phyloP scores from a whole-genome alignment of 2,329 filamentous ascomycete species.

The Penicillium sp. region DNA sequence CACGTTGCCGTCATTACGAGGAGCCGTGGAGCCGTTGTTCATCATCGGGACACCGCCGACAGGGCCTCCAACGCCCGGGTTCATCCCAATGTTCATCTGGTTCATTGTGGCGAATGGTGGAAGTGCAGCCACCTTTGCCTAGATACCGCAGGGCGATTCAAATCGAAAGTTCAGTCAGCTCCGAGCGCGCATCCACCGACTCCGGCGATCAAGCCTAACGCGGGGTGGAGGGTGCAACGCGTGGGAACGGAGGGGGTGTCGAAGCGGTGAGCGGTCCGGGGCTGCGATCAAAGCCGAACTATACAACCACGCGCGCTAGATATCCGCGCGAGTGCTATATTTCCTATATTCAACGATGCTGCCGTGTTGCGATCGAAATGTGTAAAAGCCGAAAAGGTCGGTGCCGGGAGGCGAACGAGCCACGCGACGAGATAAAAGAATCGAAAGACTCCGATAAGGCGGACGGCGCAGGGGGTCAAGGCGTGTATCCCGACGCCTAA shows the following conservation, averaged over 20 bases:
- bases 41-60: constrained; percentile 55
- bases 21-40: constrained; percentile 47
- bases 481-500: not conserved
- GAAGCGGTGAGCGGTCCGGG: constrained; percentile 20
- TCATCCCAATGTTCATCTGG: constrained; percentile 56
- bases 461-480: not conserved
- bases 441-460: constrained; percentile 3
- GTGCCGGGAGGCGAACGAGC: constrained; percentile 9
- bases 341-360: constrained; percentile 6
- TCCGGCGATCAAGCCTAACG: constrained; percentile 26
- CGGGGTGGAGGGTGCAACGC: constrained; percentile 20
- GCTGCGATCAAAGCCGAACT: not conserved
- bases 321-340: constrained; percentile 2
- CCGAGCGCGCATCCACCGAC: constrained; percentile 33
- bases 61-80: constrained; percentile 50
- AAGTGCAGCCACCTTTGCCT: constrained; percentile 34
- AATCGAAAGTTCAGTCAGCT: constrained; percentile 16
- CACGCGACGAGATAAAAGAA: constrained; percentile 19
- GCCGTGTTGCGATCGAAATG: constrained; percentile 12
- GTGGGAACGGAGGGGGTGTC: constrained; percentile 9
- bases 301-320: constrained; percentile 3
- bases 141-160: constrained; percentile 25
- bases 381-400: constrained; percentile 7
- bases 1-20: constrained; percentile 41
- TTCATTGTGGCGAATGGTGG: constrained; percentile 45